Percentiles rank a stretch among this genome's conserved stretches.
phyloP scores from a whole-genome alignment of 306 rosid species.

The Cucurbita maxima region DNA sequence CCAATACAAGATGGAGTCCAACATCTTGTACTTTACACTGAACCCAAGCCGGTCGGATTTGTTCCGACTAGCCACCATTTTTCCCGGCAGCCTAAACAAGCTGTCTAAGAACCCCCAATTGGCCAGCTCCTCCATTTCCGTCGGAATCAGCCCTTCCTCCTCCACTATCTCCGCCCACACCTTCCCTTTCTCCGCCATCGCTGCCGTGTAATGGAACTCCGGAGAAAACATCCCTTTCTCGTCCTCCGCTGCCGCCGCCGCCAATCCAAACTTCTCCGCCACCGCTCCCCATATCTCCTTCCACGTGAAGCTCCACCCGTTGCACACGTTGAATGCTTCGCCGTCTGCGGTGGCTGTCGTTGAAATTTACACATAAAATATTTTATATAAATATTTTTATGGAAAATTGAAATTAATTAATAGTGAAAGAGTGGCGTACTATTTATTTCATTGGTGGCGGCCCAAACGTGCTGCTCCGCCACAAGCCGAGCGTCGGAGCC shows the following conservation, averaged over 20 bases:
- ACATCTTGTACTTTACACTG: slow-evolving; percentile 30
- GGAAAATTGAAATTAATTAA: too few relatives aligned
- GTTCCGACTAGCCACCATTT: slow-evolving; percentile 51
- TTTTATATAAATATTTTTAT: too few relatives aligned
- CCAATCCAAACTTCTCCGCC: slow-evolving; percentile 41
- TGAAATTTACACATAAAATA: too few relatives aligned
- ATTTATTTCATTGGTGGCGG: slow-evolving; percentile 25
- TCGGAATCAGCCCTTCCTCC: slow-evolving; percentile 47
- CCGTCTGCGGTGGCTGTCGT: slow-evolving; percentile 13
- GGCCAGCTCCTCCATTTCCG: slow-evolving; percentile 47
- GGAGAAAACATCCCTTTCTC: slow-evolving; percentile 13
- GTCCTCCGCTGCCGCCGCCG: slow-evolving; percentile 17
- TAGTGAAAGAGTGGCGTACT: neutral
- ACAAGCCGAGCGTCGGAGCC: slow-evolving; percentile 80
- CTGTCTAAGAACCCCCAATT: slow-evolving; percentile 76
- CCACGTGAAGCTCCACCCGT: slow-evolving; percentile 71
- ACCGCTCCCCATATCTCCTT: slow-evolving; percentile 62
- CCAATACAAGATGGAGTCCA: slow-evolving; percentile 67
- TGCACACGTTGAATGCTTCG: slow-evolving; percentile 52
- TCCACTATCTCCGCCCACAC: slow-evolving; percentile 73
- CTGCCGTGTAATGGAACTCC: slow-evolving; percentile 40
- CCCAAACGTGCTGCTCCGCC: slow-evolving; percentile 90
- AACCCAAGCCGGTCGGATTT: slow-evolving; percentile 65
- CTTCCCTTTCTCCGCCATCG: slow-evolving; percentile 44
- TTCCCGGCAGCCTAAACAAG: slow-evolving; percentile 57